Conservation (phyloP, 306 rosid species). For the Datisca glomerata region DNA sequence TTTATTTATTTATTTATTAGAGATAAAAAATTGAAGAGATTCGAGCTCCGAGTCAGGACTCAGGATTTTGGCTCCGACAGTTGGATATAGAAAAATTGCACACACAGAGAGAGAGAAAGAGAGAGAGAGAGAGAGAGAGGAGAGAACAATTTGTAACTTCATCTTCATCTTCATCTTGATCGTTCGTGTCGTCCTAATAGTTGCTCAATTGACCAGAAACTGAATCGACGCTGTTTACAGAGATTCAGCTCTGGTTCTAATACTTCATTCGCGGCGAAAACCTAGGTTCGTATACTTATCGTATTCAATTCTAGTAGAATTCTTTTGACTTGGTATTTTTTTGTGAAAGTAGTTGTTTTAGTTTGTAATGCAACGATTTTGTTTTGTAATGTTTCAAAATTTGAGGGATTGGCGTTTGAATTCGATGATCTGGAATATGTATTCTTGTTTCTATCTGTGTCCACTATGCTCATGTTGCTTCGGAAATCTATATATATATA, state of each 20-base stretch:
- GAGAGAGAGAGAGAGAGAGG: constrained; percentile 11
- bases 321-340: neutral
- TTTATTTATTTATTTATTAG: neutral
- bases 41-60: neutral
- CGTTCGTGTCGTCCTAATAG: constrained; percentile 17
- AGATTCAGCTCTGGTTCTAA: constrained; percentile 34
- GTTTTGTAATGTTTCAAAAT: neutral
- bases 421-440: constrained; percentile 11
- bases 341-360: neutral
- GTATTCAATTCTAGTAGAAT: constrained; percentile 1
- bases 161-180: too few relatives aligned
- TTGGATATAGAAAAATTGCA: neutral
- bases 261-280: constrained; percentile 17
- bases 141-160: constrained; percentile 1
- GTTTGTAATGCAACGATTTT: neutral
- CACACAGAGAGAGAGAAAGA: constrained; percentile 15
- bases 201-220: constrained; percentile 15
- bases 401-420: constrained; percentile 2
- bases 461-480: neutral
- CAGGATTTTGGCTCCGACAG: neutral
- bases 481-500: too few relatives aligned
- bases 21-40: neutral
- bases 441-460: neutral
- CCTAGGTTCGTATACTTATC: constrained; percentile 30
- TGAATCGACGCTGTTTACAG: constrained; percentile 34